Conservation (phyloP, 2,329 filamentous ascomycete genomes). For the Amphichorda felina region DNA sequence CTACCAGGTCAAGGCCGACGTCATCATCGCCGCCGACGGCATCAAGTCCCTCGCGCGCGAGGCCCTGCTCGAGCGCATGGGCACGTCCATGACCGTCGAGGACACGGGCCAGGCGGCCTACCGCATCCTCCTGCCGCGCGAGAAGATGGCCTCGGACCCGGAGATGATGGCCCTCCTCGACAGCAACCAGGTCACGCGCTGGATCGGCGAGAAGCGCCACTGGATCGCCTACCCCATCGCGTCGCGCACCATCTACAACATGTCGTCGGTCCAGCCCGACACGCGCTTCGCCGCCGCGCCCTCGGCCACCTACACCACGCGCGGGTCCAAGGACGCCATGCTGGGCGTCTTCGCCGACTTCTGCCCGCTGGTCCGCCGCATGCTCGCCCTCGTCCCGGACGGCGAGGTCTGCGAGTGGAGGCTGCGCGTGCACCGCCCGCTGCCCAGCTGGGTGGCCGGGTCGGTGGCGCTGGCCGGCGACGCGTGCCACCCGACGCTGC, state of each 20-base stretch:
- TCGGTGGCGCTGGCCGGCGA: slow-evolving; percentile 47
- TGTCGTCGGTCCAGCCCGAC: slow-evolving; percentile 51
- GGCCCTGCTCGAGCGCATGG: slow-evolving; percentile 40
- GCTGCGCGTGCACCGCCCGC: slow-evolving; percentile 42
- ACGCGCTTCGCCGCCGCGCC: slow-evolving; percentile 45
- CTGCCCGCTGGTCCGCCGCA: slow-evolving; percentile 43
- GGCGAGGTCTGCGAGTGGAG: slow-evolving; percentile 55
- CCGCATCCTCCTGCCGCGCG: slow-evolving; percentile 62
- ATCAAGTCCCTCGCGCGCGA: slow-evolving; percentile 39
- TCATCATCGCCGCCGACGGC: slow-evolving; percentile 42
- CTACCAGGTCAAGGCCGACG: slow-evolving; percentile 39
- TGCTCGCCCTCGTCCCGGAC: slow-evolving; percentile 48
- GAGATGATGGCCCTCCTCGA: slow-evolving; percentile 59
- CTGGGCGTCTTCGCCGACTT: slow-evolving; percentile 49
- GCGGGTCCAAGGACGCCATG: slow-evolving; percentile 49
- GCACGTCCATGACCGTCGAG: slow-evolving; percentile 24
- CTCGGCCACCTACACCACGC: slow-evolving; percentile 49
- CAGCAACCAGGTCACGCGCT: slow-evolving; percentile 55
- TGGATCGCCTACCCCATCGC: slow-evolving; percentile 69
- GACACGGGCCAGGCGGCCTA: slow-evolving; percentile 70
- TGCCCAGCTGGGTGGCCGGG: slow-evolving; percentile 47
- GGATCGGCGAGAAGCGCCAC: slow-evolving; percentile 65
- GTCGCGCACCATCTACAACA: slow-evolving; percentile 53
- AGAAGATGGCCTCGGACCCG: slow-evolving; percentile 53
- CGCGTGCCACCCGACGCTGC: slow-evolving; percentile 54